Evolutionary conservation across 2,329 filamentous ascomycete genomes (phyloP).

Genomic region (Lasiodiplodia citricola): DNA sequence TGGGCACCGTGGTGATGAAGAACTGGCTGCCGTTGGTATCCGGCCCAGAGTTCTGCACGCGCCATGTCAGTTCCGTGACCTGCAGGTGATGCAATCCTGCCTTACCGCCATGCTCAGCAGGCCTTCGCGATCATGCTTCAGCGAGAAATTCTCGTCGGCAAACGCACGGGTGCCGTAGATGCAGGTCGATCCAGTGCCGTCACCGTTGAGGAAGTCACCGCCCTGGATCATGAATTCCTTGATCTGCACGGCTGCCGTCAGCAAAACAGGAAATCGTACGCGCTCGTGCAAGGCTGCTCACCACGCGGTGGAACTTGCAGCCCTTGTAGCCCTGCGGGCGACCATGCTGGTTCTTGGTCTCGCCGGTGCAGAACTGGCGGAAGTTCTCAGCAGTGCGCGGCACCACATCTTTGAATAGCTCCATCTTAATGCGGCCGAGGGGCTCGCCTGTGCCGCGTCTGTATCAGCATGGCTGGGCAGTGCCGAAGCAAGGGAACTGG

Average conservation of each 20-base stretch:
- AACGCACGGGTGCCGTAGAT: constrained; percentile 89
- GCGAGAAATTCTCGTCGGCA: constrained; percentile 84
- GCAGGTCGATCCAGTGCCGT: constrained; percentile 84
- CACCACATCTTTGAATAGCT: constrained; percentile 84
- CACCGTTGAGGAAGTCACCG: constrained; percentile 91
- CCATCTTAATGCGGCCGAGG: constrained; percentile 85
- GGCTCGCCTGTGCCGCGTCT: constrained; percentile 68
- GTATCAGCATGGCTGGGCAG: constrained; percentile 8
- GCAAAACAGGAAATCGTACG: constrained; percentile 4
- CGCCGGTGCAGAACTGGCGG: constrained; percentile 94
- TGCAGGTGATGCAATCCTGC: constrained; percentile 32
- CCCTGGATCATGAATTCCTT: constrained; percentile 98
- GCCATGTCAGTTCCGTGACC: constrained; percentile 1
- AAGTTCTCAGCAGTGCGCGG: constrained; percentile 96
- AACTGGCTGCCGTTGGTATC: constrained; percentile 96
- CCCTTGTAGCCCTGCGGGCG: constrained; percentile 92
- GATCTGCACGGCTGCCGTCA: constrained; percentile 62
- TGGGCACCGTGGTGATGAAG: constrained; percentile 90
- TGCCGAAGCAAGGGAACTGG: constrained; percentile 1
- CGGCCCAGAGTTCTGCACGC: constrained; percentile 78
- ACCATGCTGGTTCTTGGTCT: constrained; percentile 78
- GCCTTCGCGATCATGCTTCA: constrained; percentile 80
- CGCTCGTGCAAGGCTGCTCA: constrained; percentile 51
- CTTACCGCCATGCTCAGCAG: constrained; percentile 91
- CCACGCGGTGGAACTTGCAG: constrained; percentile 91